phyloP scores from a whole-genome alignment of 2,329 filamentous ascomycete species.

The Gaeumannomyces tritici region DNA sequence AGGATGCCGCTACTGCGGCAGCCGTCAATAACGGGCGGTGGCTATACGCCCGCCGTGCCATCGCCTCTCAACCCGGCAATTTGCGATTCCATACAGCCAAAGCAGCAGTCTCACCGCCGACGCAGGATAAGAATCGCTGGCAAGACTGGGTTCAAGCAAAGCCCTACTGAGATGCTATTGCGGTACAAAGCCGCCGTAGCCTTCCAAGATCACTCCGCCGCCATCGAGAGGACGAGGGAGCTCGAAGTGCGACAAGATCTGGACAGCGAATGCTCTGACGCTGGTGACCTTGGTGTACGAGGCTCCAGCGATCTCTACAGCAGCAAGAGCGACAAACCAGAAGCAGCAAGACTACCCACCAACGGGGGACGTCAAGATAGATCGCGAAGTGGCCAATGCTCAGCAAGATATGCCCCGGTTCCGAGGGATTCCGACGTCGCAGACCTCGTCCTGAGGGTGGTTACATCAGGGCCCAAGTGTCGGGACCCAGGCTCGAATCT shows the following conservation, averaged over 20 bases:
- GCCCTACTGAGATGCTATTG: conserved; percentile 1
- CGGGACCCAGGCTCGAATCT: not conserved
- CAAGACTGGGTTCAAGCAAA: not conserved
- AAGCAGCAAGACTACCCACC: not conserved
- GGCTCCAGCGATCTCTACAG: not conserved
- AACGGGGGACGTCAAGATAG: not conserved
- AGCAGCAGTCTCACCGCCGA: not conserved
- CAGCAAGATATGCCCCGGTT: not conserved
- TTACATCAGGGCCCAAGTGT: not conserved
- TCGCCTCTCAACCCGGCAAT: conserved; percentile 11
- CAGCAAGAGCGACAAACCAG: not conserved
- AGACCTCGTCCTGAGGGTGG: not conserved
- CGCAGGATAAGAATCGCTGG: not conserved
- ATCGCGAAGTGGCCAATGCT: not conserved
- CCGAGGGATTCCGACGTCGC: not conserved
- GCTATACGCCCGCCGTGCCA: conserved; percentile 5
- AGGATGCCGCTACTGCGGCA: not conserved
- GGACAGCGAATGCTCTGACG: not conserved
- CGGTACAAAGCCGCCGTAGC: conserved; percentile 1
- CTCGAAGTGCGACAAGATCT: not conserved
- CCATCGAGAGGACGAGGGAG: not conserved
- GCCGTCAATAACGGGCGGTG: conserved; percentile 8
- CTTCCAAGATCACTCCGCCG: not conserved
- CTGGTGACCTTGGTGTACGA: not conserved
- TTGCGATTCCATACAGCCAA: conserved; percentile 8